phyloP scores from a whole-genome alignment of 2,329 filamentous ascomycete species.

The Verticillium isaacii region DNA sequence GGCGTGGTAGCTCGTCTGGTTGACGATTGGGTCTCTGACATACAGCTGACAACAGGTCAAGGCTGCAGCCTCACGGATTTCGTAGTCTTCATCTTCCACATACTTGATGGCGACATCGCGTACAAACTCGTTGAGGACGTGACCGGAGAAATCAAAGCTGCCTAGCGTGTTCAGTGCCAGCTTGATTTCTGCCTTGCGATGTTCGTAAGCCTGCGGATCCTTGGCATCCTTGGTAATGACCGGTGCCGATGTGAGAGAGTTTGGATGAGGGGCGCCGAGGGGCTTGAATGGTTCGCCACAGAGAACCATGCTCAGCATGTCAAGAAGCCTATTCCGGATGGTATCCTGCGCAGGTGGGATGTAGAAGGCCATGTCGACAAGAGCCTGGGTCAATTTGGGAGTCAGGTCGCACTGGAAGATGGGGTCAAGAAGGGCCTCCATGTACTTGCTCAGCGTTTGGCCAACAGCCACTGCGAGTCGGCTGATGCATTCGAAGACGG shows the following conservation, averaged over 20 bases:
- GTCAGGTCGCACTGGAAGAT: slow-evolving; percentile 97
- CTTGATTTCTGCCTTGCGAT: slow-evolving; percentile 80
- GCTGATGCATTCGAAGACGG: slow-evolving; percentile 97
- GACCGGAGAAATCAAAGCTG: slow-evolving; percentile 93
- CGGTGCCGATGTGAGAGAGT: slow-evolving; percentile 74
- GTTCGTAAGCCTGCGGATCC: slow-evolving; percentile 76
- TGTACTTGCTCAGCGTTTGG: slow-evolving; percentile 96
- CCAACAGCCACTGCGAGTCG: slow-evolving; percentile 92
- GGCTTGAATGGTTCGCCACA: slow-evolving; percentile 90
- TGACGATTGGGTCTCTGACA: slow-evolving; percentile 93
- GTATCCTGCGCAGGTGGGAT: slow-evolving; percentile 90
- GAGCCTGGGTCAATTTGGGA: slow-evolving; percentile 86
- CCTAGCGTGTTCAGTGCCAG: slow-evolving; percentile 90
- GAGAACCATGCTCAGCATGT: slow-evolving; percentile 91
- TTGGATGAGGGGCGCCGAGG: slow-evolving; percentile 79
- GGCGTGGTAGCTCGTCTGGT: slow-evolving; percentile 94
- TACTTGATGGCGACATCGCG: slow-evolving; percentile 97
- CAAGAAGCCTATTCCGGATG: slow-evolving; percentile 89
- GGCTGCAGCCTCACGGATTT: slow-evolving; percentile 89
- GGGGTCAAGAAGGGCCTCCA: slow-evolving; percentile 89
- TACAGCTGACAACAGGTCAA: slow-evolving; percentile 98
- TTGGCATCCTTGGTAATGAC: slow-evolving; percentile 84
- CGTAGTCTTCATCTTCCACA: slow-evolving; percentile 90
- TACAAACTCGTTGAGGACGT: slow-evolving; percentile 96
- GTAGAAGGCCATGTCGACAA: slow-evolving; percentile 98